Evolutionary conservation across 352 stramenopile genomes (phyloP).

Genomic region (Pythium grandisporangium): DNA sequence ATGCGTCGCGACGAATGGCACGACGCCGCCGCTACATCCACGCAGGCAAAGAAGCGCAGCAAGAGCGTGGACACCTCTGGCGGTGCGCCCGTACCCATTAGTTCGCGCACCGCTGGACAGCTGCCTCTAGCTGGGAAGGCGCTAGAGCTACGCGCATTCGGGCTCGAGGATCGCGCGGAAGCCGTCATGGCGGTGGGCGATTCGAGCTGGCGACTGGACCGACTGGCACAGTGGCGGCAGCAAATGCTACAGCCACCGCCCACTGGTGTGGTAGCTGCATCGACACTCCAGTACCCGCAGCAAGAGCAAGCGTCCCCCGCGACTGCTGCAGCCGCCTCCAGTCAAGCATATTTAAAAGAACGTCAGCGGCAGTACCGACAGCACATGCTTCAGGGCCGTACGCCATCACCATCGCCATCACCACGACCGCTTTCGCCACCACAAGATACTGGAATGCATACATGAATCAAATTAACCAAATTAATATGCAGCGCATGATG

Average conservation of each 20-base stretch:
- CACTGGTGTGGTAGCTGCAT: neutral
- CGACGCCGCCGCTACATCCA: no score
- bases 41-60: no score
- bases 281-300: neutral
- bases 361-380: conserved; percentile 66
- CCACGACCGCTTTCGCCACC: no score
- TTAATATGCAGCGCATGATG: no score
- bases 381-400: conserved; percentile 19
- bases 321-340: neutral
- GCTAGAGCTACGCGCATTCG: conserved; percentile 57
- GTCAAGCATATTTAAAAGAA: conserved; percentile 33
- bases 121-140: no score
- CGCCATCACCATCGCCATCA: conserved; percentile 1
- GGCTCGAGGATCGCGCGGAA: conserved; percentile 66
- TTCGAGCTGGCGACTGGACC: conserved; percentile 41
- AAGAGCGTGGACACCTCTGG: no score
- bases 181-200: conserved; percentile 46
- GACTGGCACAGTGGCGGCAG: conserved; percentile 58
- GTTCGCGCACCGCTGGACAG: no score
- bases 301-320: neutral
- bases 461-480: neutral
- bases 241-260: conserved; percentile 20
- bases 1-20: no score
- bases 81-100: no score
- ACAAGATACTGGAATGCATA: no score